Conservation (phyloP, 176 grass and related monocot genomes). For the Panicum miliaceum region DNA sequence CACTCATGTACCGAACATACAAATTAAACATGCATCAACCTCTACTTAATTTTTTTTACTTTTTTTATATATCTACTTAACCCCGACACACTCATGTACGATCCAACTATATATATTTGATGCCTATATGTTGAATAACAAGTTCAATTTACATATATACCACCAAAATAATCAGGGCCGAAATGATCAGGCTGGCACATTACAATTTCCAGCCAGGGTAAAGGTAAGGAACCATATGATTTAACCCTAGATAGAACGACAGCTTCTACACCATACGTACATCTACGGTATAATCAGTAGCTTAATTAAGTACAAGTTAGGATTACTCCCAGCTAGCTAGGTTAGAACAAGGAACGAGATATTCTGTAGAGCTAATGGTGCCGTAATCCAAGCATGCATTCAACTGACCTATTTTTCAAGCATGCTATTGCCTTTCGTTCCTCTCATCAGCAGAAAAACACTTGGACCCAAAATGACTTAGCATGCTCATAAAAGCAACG, state of each 20-base stretch:
- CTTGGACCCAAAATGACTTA: background rate
- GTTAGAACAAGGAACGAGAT: background rate
- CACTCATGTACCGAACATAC: background rate
- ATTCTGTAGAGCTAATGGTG: background rate
- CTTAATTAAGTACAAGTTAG: background rate
- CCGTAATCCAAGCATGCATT: background rate
- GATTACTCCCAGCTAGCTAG: background rate
- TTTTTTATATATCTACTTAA: background rate
- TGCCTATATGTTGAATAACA: conserved; percentile 13
- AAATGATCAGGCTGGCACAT: background rate
- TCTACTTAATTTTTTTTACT: background rate
- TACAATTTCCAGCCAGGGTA: background rate
- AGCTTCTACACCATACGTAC: background rate
- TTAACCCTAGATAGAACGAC: background rate
- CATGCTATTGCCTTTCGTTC: background rate
- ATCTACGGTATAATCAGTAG: background rate
- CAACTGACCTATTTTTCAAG: background rate
- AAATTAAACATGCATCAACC: conserved; percentile 22
- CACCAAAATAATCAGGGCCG: background rate
- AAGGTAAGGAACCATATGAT: background rate
- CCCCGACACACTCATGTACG: background rate
- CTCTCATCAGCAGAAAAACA: background rate
- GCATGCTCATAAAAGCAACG: background rate
- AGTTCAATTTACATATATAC: background rate
- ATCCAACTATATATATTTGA: conserved; percentile 14